Percentiles rank a stretch among this genome's conserved stretches.
Evolutionary conservation across 148 eudicot genomes (phyloP).

Genomic region (Rhododendron molle): DNA sequence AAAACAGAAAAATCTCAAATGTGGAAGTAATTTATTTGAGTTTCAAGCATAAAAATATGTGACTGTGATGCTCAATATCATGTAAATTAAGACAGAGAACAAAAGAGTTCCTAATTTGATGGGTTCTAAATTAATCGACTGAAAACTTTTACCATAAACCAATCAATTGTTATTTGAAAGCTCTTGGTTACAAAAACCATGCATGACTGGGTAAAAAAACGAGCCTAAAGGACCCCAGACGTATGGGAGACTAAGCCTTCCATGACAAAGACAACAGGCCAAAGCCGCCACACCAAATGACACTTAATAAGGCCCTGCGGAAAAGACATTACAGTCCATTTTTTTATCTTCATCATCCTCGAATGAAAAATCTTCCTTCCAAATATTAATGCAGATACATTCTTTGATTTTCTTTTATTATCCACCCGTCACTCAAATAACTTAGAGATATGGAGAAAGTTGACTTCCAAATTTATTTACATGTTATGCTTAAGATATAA

Average conservation of each 20-base stretch:
- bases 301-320: background rate
- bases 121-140: background rate
- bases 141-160: background rate
- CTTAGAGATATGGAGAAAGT: background rate
- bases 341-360: background rate
- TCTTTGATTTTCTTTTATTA: background rate
- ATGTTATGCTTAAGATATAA: background rate
- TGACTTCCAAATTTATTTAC: background rate
- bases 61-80: background rate
- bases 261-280: background rate
- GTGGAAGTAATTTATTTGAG: background rate
- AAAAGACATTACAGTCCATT: background rate
- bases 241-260: background rate
- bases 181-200: background rate
- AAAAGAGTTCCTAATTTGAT: background rate
- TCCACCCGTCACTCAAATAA: background rate
- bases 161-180: background rate
- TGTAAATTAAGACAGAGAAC: background rate
- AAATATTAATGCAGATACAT: background rate
- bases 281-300: background rate
- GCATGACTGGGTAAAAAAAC: background rate
- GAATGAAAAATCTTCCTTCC: background rate
- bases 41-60: background rate
- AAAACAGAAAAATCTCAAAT: background rate
- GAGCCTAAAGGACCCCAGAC: background rate